These are phyloP conservation scores for Casuarina glauca DNA, from an alignment of 306 rosid genomes.

Conservation along the genomic window DNA sequence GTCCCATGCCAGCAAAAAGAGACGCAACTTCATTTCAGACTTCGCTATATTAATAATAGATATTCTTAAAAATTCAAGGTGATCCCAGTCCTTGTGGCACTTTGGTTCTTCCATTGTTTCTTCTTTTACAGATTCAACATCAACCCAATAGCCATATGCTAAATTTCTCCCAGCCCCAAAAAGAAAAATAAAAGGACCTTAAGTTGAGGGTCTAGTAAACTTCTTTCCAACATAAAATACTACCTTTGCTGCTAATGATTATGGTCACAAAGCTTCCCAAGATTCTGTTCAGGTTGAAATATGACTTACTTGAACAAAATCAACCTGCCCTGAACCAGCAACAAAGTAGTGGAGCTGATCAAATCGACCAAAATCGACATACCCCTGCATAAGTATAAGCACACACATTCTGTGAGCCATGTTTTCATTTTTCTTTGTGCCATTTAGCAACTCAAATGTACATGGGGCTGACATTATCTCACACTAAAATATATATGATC, in stretches of 20 bases:
- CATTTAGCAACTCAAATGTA: background rate
- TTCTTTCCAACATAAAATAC: constrained; percentile 20
- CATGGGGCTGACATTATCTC: background rate
- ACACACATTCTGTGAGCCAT: constrained; percentile 24
- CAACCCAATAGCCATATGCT: background rate
- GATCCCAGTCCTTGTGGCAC: constrained; percentile 1
- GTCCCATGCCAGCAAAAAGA: constrained; percentile 14
- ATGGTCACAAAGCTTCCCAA: background rate
- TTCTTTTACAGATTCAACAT: constrained; percentile 25
- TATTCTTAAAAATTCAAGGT: background rate
- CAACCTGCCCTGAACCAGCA: constrained; percentile 65
- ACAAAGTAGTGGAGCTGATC: constrained; percentile 67
- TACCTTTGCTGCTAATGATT: constrained; percentile 5
- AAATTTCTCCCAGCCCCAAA: background rate
- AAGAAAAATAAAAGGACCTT: background rate
- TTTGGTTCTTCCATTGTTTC: constrained; percentile 13
- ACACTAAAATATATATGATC: background rate
- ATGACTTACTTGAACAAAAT: constrained; percentile 80
- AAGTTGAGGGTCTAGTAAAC: background rate
- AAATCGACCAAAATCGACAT: constrained; percentile 83
- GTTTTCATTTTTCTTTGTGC: background rate
- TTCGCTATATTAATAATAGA: constrained; percentile 3
- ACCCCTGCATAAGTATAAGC: constrained; percentile 61
- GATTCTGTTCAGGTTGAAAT: background rate
- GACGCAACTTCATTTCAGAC: background rate